Base-by-base conservation (phyloP, 768 basidiomycete species). In the Leccinum boreale region DNA sequence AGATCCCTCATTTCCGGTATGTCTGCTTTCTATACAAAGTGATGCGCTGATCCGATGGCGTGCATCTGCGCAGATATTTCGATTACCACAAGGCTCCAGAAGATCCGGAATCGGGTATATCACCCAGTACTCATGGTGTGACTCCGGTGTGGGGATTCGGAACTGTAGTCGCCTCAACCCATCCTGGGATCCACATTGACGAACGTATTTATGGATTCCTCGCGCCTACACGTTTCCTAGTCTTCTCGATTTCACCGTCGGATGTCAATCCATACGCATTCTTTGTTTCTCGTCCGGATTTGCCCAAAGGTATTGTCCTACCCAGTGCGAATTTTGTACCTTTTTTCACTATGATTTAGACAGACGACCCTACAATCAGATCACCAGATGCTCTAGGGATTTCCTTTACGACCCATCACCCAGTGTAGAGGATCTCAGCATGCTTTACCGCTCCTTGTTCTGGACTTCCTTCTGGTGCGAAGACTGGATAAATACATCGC, bases 391-490 rank as follows among this genome's bases (percentile, higher is more conserved):
- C 59, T 70, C 77, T 6, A 64, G 67, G 9, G 87, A 89, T 58
- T 77, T 80, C 0, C 76, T 83, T 53, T 86, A 87, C 58, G 74
- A 74, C 17, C 71, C 80, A 0, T 77, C 77, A 0, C 74, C 79
- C 0, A 60, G 65, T 1, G 69, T 73, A 1, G 87, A 89, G 67
- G 86, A 87, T 63, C 73, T 87, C 42, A 82, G 80, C 0, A 88
- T 89, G 87, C 78, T 89, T 15, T 89, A 85, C 61, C 79, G 86
- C 0, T 86, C 87, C 0, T 75, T 89, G 15, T 89, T 87, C 69
- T 89, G 87, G 87, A 88, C 87, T 0, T 79, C 87, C 1, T 89
- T 81, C 61, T 89, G 87, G 87, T 86, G 79, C 60, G 85, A 89
- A 67, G 87, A 89, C 65, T 89, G 85, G 85, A 66, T 89, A 6